Base-by-base conservation (phyloP, 257 asterid species). In the Linderniella brevidens region DNA sequence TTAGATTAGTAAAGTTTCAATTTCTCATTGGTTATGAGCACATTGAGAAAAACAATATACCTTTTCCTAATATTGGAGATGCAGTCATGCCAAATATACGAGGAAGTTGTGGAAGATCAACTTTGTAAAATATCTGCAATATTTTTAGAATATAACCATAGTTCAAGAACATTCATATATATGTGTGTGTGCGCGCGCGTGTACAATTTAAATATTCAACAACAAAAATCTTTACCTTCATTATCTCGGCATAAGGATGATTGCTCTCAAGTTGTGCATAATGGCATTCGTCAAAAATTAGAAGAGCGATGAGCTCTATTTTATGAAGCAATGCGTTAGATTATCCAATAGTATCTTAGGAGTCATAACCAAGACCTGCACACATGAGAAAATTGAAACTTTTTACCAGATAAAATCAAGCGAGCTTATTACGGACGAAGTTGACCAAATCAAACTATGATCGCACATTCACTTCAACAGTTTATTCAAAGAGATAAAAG, bases 1-100 rank as follows among this genome's bases (percentile, higher is more conserved):
- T 25, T 25, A 6, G 32, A 25, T 25, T 25, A 25, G 6, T 25
- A 25, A 25, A 25, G 6, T 25, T 2, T 2, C 32, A 25, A 25
- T 25, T 25, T 6, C 4, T 25, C 32, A 25, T 25, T 2, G 32
- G 6, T n/a, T n/a, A n/a, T n/a, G 32, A 2, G 18, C 19, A 19
- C 4, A 9, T 1, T 46, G 10, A n/a, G n/a, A 46, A 35, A 46
- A 8, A 50, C 50, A 42, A 45, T 36, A 67, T 76, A 90, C 98
- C 96, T 90, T 81, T 90, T 66, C 98, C 98, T 40, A 76, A 52
- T 64, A 46, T 81, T 51, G 98, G 98, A 55, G 98, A 90, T 45
- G 98, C 98, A 8, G 98, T 90, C 98, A 90, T 81, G 70, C 98
- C 98, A 71, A 85, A 85, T 50, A 90, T 90, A 49, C 94, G 95